Evolutionary conservation across 768 basidiomycete species (phyloP).

Genomic region (Tricholoma bakamatsutake): DNA sequence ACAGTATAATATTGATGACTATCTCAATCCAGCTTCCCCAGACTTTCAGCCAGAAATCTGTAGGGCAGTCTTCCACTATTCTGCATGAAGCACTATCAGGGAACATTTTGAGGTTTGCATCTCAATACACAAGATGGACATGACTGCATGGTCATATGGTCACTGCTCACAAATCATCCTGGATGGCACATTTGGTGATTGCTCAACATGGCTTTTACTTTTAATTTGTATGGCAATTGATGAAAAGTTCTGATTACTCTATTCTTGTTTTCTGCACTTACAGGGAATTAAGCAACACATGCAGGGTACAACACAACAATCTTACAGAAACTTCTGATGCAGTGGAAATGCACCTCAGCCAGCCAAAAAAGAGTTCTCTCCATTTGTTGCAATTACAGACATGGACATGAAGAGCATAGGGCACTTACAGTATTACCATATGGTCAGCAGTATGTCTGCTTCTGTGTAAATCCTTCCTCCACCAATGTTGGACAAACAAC

Average conservation of each 20-base stretch:
- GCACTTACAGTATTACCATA: no score
- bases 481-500: no score
- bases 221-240: constrained; percentile 28
- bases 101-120: constrained; percentile 23
- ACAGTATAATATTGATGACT: neutral
- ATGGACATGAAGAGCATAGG: no score
- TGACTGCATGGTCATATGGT: constrained; percentile 17
- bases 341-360: no score
- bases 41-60: neutral
- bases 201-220: constrained; percentile 17
- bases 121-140: constrained; percentile 20
- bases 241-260: constrained; percentile 25
- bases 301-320: constrained; percentile 11
- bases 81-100: neutral
- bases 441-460: no score
- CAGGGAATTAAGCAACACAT: constrained; percentile 9
- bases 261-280: no score
- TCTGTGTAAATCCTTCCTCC: no score
- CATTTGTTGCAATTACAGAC: no score
- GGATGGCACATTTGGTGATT: constrained; percentile 21
- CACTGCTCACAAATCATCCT: constrained; percentile 15
- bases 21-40: neutral
- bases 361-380: no score
- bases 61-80: neutral
- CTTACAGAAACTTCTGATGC: no score